These are phyloP conservation scores for Cystofilobasidium capitatum DNA, from an alignment of 768 basidiomycete genomes.

Conservation along the genomic window DNA sequence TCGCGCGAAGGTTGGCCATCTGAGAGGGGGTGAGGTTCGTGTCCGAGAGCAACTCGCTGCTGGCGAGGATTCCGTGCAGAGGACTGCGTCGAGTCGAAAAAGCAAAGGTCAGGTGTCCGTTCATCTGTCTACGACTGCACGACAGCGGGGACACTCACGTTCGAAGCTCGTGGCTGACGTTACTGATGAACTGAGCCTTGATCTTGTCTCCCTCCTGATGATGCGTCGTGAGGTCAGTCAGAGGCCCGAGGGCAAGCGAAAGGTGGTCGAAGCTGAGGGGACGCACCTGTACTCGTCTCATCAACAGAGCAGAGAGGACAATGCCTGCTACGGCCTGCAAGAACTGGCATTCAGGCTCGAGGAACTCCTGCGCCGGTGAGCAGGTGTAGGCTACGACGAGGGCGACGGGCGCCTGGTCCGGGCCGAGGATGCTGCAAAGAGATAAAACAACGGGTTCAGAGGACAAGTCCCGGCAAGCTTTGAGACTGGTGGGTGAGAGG, in stretches of 20 bases:
- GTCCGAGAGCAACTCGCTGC: conserved; percentile 77
- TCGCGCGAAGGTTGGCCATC: conserved; percentile 74
- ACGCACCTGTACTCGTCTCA: conserved; percentile 1
- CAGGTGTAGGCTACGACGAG: background rate
- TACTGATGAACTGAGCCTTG: conserved; percentile 47
- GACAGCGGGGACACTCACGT: background rate
- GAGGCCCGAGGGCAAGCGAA: background rate
- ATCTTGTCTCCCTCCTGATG: conserved; percentile 3
- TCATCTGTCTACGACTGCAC: background rate
- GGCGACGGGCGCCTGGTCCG: background rate
- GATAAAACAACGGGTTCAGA: too few species aligned
- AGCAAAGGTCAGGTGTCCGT: conserved; percentile 4
- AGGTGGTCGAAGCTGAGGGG: too few species aligned
- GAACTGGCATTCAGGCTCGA: conserved; percentile 6
- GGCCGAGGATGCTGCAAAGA: background rate
- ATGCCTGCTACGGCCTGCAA: conserved; percentile 1
- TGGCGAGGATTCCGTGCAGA: conserved; percentile 75
- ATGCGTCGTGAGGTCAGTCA: too few species aligned
- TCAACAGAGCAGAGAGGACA: background rate
- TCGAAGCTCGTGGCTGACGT: conserved; percentile 51
- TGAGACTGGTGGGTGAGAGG: too few species aligned
- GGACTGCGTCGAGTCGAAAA: conserved; percentile 51
- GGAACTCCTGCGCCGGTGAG: background rate
- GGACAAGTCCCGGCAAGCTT: too few species aligned
- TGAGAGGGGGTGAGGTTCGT: conserved; percentile 70